These are phyloP conservation scores for Trichomonas tenax DNA, from an alignment of 208 protist species.

Conservation along the genomic window DNA sequence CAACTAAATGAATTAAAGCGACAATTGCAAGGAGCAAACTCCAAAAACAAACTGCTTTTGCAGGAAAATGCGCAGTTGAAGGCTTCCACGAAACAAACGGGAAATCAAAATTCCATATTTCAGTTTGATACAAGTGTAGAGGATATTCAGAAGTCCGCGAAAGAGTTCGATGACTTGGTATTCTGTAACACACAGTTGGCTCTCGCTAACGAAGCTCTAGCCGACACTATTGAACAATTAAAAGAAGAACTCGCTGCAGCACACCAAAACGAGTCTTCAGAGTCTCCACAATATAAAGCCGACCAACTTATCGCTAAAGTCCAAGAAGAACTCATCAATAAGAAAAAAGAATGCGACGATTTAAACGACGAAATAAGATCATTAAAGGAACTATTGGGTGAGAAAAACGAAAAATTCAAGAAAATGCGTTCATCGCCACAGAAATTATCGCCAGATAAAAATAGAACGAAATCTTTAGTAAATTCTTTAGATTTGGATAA, in stretches of 20 bases:
- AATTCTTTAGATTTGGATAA: background rate
- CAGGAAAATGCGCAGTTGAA: background rate
- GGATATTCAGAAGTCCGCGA: background rate
- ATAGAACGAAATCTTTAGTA: background rate
- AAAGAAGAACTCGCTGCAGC: background rate
- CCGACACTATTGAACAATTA: background rate
- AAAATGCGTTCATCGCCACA: background rate
- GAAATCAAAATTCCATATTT: background rate
- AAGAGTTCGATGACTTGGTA: background rate
- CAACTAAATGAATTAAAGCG: background rate
- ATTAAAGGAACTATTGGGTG: background rate
- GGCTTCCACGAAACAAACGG: background rate
- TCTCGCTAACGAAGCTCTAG: background rate
- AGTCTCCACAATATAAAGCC: background rate
- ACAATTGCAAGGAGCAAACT: background rate
- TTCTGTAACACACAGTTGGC: background rate
- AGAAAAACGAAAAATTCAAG: background rate
- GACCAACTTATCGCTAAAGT: background rate
- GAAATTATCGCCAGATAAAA: background rate
- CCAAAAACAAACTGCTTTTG: background rate
- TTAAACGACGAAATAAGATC: background rate
- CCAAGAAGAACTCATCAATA: background rate
- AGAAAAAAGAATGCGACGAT: background rate
- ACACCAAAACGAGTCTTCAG: background rate
- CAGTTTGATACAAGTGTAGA: background rate